Conservation (phyloP, 2,329 filamentous ascomycete species). For the Fusarium tanahbumbuense region DNA sequence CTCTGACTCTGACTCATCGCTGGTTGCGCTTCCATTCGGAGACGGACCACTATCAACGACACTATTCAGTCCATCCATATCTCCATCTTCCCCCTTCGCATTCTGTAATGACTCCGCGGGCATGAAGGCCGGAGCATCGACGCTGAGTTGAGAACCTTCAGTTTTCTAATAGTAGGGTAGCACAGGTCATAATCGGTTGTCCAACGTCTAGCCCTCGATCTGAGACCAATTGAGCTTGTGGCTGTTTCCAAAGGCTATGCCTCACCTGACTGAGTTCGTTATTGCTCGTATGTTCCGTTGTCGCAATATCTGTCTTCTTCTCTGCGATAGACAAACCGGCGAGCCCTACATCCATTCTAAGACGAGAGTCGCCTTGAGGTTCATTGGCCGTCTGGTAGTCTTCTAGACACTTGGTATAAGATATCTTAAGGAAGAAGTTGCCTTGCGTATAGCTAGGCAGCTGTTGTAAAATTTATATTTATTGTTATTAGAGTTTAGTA, state of each 20-base stretch:
- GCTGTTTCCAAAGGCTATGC: rapidly evolving
- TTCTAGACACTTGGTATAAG: rapidly evolving
- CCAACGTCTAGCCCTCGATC: background rate
- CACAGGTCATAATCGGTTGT: background rate
- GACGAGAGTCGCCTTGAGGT: rapidly evolving
- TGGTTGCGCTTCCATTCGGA: background rate
- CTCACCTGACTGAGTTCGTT: background rate
- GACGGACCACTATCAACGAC: background rate
- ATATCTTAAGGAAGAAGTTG: too few species aligned
- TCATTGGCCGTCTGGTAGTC: background rate
- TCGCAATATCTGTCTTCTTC: background rate
- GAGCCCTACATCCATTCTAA: background rate
- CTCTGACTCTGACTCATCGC: background rate
- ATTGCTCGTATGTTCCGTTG: rapidly evolving
- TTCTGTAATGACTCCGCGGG: background rate
- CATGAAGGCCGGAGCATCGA: background rate
- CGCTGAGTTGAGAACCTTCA: background rate
- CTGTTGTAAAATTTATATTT: too few species aligned
- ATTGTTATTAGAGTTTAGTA: too few species aligned
- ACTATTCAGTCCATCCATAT: background rate
- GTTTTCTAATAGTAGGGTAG: background rate
- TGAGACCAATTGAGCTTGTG: background rate
- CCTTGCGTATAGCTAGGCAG: too few species aligned
- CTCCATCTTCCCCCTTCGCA: background rate
- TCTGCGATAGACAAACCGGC: background rate